Conservation (phyloP, 352 stramenopile genomes). For the Phytopythium sindhum region DNA sequence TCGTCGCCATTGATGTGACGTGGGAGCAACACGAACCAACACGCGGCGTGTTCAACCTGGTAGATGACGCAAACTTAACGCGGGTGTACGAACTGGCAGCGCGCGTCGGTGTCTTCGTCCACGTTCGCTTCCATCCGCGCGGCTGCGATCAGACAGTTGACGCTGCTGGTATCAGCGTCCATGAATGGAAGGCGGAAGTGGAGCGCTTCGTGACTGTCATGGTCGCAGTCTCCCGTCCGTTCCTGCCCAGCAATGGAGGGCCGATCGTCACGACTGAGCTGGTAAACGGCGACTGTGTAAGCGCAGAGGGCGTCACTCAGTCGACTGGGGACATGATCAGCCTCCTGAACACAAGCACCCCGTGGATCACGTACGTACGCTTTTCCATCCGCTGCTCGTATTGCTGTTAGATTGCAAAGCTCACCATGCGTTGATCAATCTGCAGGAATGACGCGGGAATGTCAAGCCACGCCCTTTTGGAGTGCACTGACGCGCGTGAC, state of each 20-base stretch:
- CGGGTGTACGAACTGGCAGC: slow-evolving; percentile 57
- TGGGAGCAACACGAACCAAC: slow-evolving; percentile 70
- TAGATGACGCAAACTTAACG: slow-evolving; percentile 48
- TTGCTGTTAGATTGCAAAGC: slow-evolving; percentile 9
- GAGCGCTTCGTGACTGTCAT: slow-evolving; percentile 58
- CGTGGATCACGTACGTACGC: slow-evolving; percentile 64
- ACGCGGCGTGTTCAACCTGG: slow-evolving; percentile 51
- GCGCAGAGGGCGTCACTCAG: slow-evolving; percentile 21
- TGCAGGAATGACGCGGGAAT: not conserved
- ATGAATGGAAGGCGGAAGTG: slow-evolving; percentile 63
- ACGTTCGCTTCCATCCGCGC: slow-evolving; percentile 68
- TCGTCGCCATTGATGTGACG: slow-evolving; percentile 69
- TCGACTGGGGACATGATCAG: slow-evolving; percentile 57
- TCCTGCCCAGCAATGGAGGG: slow-evolving; percentile 55
- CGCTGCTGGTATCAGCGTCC: slow-evolving; percentile 3
- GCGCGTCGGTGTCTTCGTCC: slow-evolving; percentile 54
- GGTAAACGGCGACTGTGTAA: slow-evolving; percentile 50
- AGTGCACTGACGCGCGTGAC: slow-evolving; percentile 63
- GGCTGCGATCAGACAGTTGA: slow-evolving; percentile 22
- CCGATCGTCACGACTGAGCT: slow-evolving; percentile 77
- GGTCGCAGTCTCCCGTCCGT: slow-evolving; percentile 57
- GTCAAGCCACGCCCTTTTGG: not conserved
- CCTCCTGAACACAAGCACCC: slow-evolving; percentile 53
- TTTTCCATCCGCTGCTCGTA: not conserved
- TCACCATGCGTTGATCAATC: not conserved